Evolutionary conservation across 192 early-diverging fungal species (phyloP).

Genomic region (Podochytrium sp.): DNA sequence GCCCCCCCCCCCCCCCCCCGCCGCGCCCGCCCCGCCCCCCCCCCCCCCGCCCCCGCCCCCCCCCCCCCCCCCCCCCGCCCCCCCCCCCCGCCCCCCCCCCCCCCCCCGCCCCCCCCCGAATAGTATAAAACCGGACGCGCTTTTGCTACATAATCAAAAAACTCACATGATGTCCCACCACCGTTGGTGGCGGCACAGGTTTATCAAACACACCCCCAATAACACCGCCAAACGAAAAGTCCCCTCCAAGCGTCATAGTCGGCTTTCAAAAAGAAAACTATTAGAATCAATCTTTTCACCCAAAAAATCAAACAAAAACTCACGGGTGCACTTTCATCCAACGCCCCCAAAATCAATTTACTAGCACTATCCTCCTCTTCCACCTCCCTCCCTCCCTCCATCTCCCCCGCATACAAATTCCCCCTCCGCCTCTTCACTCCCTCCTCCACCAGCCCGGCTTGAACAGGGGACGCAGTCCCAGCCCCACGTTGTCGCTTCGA

Average conservation of each 20-base stretch:
- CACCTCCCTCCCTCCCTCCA: not conserved
- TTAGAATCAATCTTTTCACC: not conserved
- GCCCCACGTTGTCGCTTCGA: slow-evolving; percentile 14
- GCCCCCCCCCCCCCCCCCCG: too few relatives aligned
- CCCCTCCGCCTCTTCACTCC: not conserved
- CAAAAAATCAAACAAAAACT: not conserved
- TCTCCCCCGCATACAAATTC: not conserved
- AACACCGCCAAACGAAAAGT: slow-evolving; percentile 3
- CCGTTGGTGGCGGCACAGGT: slow-evolving; percentile 5
- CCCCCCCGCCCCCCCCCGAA: too few relatives aligned
- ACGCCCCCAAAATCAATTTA: slow-evolving; percentile 21
- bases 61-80: too few relatives aligned
- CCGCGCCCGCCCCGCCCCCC: too few relatives aligned
- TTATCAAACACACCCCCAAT: not conserved
- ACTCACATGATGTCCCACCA: slow-evolving; percentile 13
- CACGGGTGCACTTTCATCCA: slow-evolving; percentile 19
- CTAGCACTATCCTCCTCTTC: slow-evolving; percentile 7
- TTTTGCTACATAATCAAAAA: not conserved
- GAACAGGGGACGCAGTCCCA: too few relatives aligned
- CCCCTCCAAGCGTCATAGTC: not conserved
- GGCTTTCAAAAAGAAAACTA: not conserved
- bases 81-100: too few relatives aligned
- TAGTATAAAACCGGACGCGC: not conserved
- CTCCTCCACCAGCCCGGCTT: too few relatives aligned
- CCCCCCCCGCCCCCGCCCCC: too few relatives aligned